Percentiles rank a stretch among this genome's conserved stretches.
phyloP scores from a whole-genome alignment of 108 stramenopile species.

The Nannochloropsis salina region DNA sequence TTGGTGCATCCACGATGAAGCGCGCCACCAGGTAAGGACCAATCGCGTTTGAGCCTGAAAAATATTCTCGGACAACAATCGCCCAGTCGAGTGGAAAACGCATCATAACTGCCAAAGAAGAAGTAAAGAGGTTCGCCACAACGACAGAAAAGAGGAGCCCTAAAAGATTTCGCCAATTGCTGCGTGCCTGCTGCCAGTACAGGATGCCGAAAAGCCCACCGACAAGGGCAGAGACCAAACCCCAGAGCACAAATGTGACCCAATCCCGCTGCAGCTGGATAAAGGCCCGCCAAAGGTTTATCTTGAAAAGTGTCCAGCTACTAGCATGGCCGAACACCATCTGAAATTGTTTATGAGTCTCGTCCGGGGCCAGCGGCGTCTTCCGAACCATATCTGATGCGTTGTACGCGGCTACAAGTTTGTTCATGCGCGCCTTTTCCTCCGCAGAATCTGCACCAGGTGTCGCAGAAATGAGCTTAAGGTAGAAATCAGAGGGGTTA shows the following conservation, averaged over 20 bases:
- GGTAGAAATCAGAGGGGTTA: constrained; percentile 55
- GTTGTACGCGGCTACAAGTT: background rate
- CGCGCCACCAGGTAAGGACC: background rate
- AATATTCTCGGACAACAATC: background rate
- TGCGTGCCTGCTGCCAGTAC: background rate
- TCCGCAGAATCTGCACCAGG: background rate
- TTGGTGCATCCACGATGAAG: constrained; percentile 4
- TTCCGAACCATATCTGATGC: constrained; percentile 1
- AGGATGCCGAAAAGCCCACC: constrained; percentile 6
- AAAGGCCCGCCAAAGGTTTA: background rate
- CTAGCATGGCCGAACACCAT: background rate
- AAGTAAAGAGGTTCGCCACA: background rate
- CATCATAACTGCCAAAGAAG: background rate
- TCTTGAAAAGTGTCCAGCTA: constrained; percentile 7
- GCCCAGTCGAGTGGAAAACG: constrained; percentile 4
- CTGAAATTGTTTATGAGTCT: background rate
- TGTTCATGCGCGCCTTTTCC: background rate
- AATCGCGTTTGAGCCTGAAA: background rate
- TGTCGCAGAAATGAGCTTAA: constrained; percentile 37
- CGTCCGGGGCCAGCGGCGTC: background rate
- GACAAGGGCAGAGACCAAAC: background rate
- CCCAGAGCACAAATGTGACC: background rate
- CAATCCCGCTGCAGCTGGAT: constrained; percentile 10
- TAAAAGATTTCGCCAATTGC: background rate
- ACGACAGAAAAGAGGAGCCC: background rate